Evolutionary conservation across 495 filamentous ascomycete species (phyloP), one percentile per base, ranked within the genome.

Genomic region (Aspergillus funiculosus): DNA sequence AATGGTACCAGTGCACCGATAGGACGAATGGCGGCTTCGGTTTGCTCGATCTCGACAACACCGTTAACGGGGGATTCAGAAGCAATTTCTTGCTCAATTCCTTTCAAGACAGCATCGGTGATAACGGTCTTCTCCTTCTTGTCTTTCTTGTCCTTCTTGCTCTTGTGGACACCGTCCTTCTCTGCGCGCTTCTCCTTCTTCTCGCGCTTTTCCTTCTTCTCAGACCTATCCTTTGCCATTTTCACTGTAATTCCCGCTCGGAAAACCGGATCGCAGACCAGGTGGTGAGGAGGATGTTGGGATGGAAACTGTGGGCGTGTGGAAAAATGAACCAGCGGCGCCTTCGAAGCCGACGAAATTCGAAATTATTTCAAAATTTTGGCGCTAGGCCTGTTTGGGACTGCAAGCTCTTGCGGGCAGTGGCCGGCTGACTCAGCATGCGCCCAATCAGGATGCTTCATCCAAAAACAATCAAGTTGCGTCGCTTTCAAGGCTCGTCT

Each of bases 1-100:
- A 97, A 98, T n/a, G 89, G 89, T 34, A 96, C 91, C 38, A 95
- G 64, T 18, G 87, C 82, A 46, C 84, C 83, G 48, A 82, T 67
- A 37, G 80, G 72, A 54, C 69, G 70, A 45, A 48, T 57, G 46
- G 73, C 72, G 46, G 73, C 64, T 55, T 72, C 74, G 55, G 70
- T 73, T 35, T 63, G 68, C 54, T 77, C 72, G 29, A 66, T 60
- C 31, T 72, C 63, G 37, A 67, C 57, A 15, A 61, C 69, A n/a
- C 57, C 66, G 46, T 63, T 64, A 42, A 52, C 54, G 42, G 54
- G 53, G 11, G 52, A 50, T 28, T 50, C 61, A 42, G 66, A 64
- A 36, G 66, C 62, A 36, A 57, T 61, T 42, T 74, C 71, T 59
- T 77, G 70, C 39, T 78, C 62, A 20, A 76, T 64, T 13, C 73